Base-by-base conservation (phyloP, 1,284 basidiomycete species). In the Cutaneotrichosporon sp. region DNA sequence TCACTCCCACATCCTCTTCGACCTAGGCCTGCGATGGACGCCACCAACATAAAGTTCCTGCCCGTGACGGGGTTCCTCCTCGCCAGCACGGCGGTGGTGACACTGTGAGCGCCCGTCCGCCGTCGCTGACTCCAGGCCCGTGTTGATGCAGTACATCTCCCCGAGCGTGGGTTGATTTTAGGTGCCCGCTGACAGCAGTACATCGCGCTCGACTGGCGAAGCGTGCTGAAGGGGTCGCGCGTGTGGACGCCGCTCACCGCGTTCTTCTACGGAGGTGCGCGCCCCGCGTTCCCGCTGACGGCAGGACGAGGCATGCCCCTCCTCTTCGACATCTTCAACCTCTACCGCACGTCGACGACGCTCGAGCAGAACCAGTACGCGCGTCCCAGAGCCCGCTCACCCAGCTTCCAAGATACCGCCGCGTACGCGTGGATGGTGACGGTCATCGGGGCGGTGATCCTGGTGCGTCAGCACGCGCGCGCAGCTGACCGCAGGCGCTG, bases 251-350 rank as follows among this genome's bases (percentile, higher is more conserved):
- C 72, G 4, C 24, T 73, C 29, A 75, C 77, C 4, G 54, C 67
- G 0, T 79, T 79, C 70, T 76, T 78, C 65, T 77, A 67, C 47
- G 77, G 74, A 11, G 78, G 78, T 72, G 27, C 25, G 70, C 42
- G 27, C 16, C 3, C 13, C 4, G 31, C 8, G 24, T 16, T 14
- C 2, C 7, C 9, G 13, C 20, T 14, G 22, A 11, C 34, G 25
- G n/a, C 59, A 72, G 71, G 74, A 0, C 52, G 62, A 0, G 75
- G 74, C 20, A 74, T 78, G 57, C 71, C 73, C 2, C 58, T 78
- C 13, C 27, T 79, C 1, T 76, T 73, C 52, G 75, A 80, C 59
- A 65, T 76, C 22, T 76, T 80, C 69, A 58, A 74, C 43, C 75
- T 78, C 24, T 79, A 75, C 55, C 74, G 74, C 13, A 80, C 78